Percentiles rank a stretch among this genome's conserved stretches.
phyloP scores from a whole-genome alignment of 2,329 filamentous ascomycete species.

The Neofusicoccum sp. region DNA sequence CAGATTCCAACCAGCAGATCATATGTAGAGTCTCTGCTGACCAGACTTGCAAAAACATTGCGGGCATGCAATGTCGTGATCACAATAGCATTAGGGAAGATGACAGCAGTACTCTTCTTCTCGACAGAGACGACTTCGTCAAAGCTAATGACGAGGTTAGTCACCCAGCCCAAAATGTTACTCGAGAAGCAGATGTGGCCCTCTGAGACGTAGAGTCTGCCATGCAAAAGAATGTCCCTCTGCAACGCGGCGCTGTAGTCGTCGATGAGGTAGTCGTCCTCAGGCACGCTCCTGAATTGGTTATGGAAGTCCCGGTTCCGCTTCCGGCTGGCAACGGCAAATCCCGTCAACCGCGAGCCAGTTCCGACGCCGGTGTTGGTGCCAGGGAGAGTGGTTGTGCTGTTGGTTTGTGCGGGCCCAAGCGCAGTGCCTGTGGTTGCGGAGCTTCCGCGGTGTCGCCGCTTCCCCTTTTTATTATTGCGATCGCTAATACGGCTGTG shows the following conservation, averaged over 20 bases:
- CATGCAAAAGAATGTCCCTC: conserved; percentile 91
- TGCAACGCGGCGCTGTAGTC: conserved; percentile 97
- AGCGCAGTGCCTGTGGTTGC: conserved; percentile 65
- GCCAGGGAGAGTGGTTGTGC: conserved; percentile 69
- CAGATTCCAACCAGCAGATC: conserved; percentile 97
- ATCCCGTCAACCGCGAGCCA: conserved; percentile 83
- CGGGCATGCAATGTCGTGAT: conserved; percentile 95
- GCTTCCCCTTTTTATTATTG: conserved; percentile 39
- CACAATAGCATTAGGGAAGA: conserved; percentile 97
- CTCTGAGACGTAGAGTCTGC: conserved; percentile 93
- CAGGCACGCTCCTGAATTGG: conserved; percentile 93
- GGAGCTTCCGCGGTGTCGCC: conserved; percentile 83
- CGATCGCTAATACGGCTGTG: conserved; percentile 56
- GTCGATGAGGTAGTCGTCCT: conserved; percentile 97
- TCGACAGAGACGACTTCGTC: conserved; percentile 97
- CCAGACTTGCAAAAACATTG: conserved; percentile 93
- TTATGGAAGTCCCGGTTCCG: conserved; percentile 94
- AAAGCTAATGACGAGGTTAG: conserved; percentile 95
- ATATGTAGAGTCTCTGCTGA: conserved; percentile 93
- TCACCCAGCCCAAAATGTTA: conserved; percentile 98
- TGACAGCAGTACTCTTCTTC: conserved; percentile 90
- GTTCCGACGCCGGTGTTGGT: conserved; percentile 51
- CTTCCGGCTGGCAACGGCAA: conserved; percentile 94
- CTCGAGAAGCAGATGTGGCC: conserved; percentile 98
- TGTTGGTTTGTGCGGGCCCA: conserved; percentile 71